Base-by-base conservation (phyloP, 192 early-diverging fungal species). In the Coemansia sp. region DNA sequence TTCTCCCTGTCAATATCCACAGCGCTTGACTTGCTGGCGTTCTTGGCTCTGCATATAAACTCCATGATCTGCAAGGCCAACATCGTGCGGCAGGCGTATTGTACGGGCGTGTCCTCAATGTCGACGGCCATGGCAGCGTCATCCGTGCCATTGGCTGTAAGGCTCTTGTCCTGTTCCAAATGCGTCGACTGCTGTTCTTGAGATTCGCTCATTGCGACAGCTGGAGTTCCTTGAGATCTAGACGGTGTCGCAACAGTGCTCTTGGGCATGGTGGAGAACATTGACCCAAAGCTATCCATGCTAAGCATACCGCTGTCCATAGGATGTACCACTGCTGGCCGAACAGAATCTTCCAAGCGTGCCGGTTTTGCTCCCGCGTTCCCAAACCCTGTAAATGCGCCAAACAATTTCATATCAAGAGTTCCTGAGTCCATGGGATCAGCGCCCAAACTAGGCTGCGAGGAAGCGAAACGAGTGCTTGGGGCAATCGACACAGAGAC, bases 91-190 rank as follows among this genome's bases (percentile, higher is more conserved):
- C 81, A 83, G 16, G 81, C 76, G 46, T 83, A 79, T 53, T 83
- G 81, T 22, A 83, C 76, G 18, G 81, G 81, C 12, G 81, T 83
- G n/a, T 83, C 81, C 62, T 83, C 81, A 47, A 83, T 83, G 12
- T 78, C 81, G 33, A 83, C 76, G 4, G 70, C 76, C 41, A 78
- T 47, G 29, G 73, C 24, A 13, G 70, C 40, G 18, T 74, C 75
- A 13, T 65, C 69, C 1, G 34, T 16, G 16, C 57, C 27, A 16
- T 61, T 41, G 24, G 44, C 31, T 9, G 43, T 20, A 13, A 58
- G 24, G 5, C 10, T 31, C 5, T 62, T n/a, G 46, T 10, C 13
- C 43, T 24, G 4, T 49, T 46, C 46, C 38, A 34, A 2, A 5
- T 2, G 10, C n/a, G 18, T 3, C 18, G 15, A 18, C 41, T 72